These are phyloP conservation scores for Bondarzewia mesenterica DNA, from an alignment of 1,284 basidiomycete genomes.

Conservation along the genomic window DNA sequence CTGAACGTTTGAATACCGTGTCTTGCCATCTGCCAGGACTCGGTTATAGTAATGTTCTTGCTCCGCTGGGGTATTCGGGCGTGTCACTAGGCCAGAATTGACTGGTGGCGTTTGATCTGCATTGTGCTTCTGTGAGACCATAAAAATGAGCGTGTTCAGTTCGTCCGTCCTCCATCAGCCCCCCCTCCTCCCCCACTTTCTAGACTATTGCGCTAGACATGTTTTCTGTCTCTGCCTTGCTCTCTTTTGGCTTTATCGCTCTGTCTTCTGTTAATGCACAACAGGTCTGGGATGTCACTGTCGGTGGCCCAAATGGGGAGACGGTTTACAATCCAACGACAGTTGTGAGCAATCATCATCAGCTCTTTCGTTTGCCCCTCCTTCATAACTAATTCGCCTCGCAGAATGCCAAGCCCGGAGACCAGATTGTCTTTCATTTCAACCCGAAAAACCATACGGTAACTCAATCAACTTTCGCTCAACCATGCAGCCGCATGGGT, in stretches of 20 bases:
- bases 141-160: neutral
- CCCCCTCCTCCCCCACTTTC: slow-evolving; percentile 11
- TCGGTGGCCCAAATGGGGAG: slow-evolving; percentile 41
- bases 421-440: slow-evolving; percentile 44
- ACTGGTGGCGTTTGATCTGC: neutral
- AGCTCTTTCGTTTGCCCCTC: slow-evolving; percentile 1
- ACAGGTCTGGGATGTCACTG: slow-evolving; percentile 36
- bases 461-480: slow-evolving; percentile 47
- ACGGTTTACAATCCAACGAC: slow-evolving; percentile 34
- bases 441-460: slow-evolving; percentile 56
- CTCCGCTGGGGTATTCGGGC: neutral
- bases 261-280: slow-evolving; percentile 38
- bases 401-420: slow-evolving; percentile 40
- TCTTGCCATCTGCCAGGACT: neutral
- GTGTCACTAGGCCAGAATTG: neutral
- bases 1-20: too few species aligned
- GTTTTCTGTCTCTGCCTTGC: slow-evolving; percentile 29
- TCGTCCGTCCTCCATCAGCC: neutral
- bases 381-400: slow-evolving; percentile 18
- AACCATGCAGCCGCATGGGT: slow-evolving; percentile 36
- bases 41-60: neutral
- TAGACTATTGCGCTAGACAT: slow-evolving; percentile 26
- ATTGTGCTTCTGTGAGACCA: neutral
- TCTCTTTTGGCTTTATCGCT: slow-evolving; percentile 36
- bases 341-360: slow-evolving; percentile 26